Base-by-base conservation (phyloP, 1,284 basidiomycete genomes). In the Heterobasidion irregulare region DNA sequence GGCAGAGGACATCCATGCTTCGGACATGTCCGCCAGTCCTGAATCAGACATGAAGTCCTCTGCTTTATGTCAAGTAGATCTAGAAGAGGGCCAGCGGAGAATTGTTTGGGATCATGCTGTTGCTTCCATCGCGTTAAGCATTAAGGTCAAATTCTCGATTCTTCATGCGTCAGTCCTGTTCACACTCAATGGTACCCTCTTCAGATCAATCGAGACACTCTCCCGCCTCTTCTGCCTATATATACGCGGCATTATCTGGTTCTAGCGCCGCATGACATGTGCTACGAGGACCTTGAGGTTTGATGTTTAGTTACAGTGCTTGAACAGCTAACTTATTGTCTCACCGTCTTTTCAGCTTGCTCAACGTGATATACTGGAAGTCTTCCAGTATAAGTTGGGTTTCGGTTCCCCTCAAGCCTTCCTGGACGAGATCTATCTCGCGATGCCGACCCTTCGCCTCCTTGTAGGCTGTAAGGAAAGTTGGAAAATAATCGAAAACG, bases 231-330 rank as follows among this genome's bases (percentile, higher is more conserved):
- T 34, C 51, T 36, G 6, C 64, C 64, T 1, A 61, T 65, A 9
- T 61, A 58, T 52, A 54, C 58, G 5, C 57, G 54, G 10, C 59
- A 64, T 49, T 64, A 63, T 53, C 50, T 64, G 49, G 60, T 55
- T 7, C 32, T 65, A n/a, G 59, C 64, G 18, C 61, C 58, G 26
- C 60, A 65, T 53, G 59, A 61, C 10, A 64, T 65, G 63, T 53
- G 35, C 15, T 43, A 57, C 19, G 59, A 63, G 2, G 60, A 65
- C 19, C 57, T 65, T 15, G 64, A 65, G 62, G 64, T 62, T 50
- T 8, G 53, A 49, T 32, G 7, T 2, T 15, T 35, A 6, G 2
- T 43, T 8, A 13, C 50, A 35, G 13, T 26, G 26, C 4, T 4
- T 18, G 8, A 10, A 18, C 32, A 4, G 6, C 3, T 43, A 4